A percentile compares a stretch with the other conserved stretches of the same genome.
These are phyloP conservation scores for Mucor lusitanicus DNA, from an alignment of 371 early-diverging fungal genomes.

Conservation along the genomic window DNA sequence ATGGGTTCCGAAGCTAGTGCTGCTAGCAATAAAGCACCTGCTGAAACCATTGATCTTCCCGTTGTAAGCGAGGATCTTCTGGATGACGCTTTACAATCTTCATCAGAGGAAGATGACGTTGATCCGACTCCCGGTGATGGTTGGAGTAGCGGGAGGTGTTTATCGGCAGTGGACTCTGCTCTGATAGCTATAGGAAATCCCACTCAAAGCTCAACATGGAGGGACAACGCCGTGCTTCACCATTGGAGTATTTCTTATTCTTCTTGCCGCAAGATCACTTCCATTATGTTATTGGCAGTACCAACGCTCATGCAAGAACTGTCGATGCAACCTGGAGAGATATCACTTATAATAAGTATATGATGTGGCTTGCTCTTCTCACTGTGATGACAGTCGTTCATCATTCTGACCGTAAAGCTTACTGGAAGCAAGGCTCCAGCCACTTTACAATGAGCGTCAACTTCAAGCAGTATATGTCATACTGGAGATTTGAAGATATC, in stretches of 20 bases:
- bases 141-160: neutral
- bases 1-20: neutral
- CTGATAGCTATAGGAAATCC: neutral
- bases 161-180: neutral
- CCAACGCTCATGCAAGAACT: neutral
- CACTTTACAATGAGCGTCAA: too few species aligned
- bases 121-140: neutral
- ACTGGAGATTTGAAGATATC: too few species aligned
- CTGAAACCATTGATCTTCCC: neutral
- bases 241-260: slow-evolving; percentile 7
- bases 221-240: neutral
- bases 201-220: neutral
- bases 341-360: neutral
- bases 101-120: neutral
- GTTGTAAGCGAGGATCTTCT: neutral
- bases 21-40: neutral
- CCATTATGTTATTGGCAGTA: neutral
- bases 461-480: too few species aligned
- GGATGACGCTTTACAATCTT: too few species aligned
- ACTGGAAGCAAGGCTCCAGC: too few species aligned
- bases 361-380: slow-evolving; percentile 5
- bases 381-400: slow-evolving; percentile 4
- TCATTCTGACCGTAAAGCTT: slow-evolving; percentile 2
- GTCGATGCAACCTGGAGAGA: neutral
- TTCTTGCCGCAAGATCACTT: slow-evolving; percentile 1